These are phyloP conservation scores for Geotrichum europaeum DNA, from an alignment of 1,139 yeast genomes.

Conservation along the genomic window DNA sequence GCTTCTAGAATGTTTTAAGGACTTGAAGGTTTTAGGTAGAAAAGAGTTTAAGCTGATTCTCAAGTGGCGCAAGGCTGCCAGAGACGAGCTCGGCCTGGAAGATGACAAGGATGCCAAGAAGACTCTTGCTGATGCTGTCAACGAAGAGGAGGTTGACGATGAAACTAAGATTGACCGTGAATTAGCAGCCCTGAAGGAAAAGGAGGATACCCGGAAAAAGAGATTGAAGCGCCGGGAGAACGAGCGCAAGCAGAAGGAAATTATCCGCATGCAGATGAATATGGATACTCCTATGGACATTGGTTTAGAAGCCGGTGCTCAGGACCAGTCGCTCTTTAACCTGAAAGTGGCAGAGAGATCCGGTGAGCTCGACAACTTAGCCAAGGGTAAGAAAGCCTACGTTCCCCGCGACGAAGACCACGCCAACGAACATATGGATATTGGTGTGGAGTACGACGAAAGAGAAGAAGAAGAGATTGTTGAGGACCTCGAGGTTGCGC, in stretches of 20 bases:
- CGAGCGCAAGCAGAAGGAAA: constrained; percentile 81
- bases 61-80: constrained; percentile 83
- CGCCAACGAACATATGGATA: constrained; percentile 41
- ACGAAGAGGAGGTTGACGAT: constrained; percentile 66
- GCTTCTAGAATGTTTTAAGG: constrained; percentile 75
- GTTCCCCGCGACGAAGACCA: constrained; percentile 45
- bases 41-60: constrained; percentile 82
- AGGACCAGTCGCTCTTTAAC: constrained; percentile 76
- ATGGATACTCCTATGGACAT: constrained; percentile 91
- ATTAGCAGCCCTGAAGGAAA: constrained; percentile 63
- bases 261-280: constrained; percentile 89
- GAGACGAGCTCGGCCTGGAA: constrained; percentile 71
- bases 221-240: constrained; percentile 78
- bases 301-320: constrained; percentile 91
- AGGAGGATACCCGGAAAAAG: constrained; percentile 60
- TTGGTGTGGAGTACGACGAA: constrained; percentile 38
- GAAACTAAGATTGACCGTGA: constrained; percentile 89
- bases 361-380: constrained; percentile 67
- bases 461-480: constrained; percentile 51
- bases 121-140: constrained; percentile 36
- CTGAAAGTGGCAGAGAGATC: constrained; percentile 78
- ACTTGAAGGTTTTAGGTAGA: constrained; percentile 86
- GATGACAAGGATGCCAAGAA: constrained; percentile 32
- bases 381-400: constrained; percentile 79
- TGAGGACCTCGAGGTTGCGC: constrained; percentile 72